Conservation (phyloP, 192 early-diverging fungal species). For the Funneliformis geosporum region DNA sequence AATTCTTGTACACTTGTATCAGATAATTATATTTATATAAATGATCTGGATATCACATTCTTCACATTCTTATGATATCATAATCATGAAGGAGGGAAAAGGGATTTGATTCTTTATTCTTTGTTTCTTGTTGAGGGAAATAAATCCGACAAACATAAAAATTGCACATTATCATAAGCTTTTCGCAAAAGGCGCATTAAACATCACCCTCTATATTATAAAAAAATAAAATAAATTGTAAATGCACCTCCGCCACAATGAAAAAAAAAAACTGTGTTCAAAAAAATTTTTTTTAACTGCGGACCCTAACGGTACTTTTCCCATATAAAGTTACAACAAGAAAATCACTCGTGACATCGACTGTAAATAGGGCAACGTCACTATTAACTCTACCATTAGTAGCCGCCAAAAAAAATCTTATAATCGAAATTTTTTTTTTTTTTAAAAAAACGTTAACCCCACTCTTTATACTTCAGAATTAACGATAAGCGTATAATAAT, state of each 20-base stretch:
- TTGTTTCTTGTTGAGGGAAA: constrained; percentile 2
- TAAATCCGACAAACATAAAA: constrained; percentile 19
- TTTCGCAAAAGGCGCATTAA: neutral
- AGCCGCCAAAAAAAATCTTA: neutral
- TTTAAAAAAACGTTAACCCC: neutral
- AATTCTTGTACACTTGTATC: neutral
- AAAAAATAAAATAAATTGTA: neutral
- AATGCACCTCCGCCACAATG: neutral
- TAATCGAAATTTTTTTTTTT: neutral
- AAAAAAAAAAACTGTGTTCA: too few relatives aligned
- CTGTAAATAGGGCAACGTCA: too few relatives aligned
- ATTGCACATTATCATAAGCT: constrained; percentile 26
- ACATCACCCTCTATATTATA: neutral
- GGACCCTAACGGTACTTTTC: too few relatives aligned
- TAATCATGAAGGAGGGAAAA: neutral
- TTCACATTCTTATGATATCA: constrained; percentile 15
- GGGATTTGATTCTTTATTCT: neutral
- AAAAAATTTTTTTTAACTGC: too few relatives aligned
- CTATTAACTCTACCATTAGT: too few relatives aligned
- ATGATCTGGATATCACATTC: neutral
- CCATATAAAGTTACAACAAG: too few relatives aligned
- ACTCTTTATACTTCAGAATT: neutral
- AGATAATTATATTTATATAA: neutral
- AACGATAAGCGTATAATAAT: neutral
- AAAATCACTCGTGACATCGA: too few relatives aligned